Conservation (phyloP, 2,329 filamentous ascomycete genomes). For the Zopfia rhizophila region DNA sequence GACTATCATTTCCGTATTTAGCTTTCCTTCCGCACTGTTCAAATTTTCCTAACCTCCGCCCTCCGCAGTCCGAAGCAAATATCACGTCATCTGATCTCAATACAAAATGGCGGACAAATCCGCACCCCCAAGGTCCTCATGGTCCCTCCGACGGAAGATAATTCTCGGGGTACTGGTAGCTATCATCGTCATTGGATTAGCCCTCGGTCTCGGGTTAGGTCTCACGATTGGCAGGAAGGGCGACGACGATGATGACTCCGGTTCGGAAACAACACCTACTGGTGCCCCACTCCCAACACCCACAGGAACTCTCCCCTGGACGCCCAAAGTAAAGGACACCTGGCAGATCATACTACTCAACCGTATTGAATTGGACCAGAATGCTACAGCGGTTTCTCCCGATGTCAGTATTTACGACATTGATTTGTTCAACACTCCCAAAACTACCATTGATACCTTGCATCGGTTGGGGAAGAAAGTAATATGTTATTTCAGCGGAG, state of each 20-base stretch:
- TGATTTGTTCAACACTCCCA: constrained; percentile 65
- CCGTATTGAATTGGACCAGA: constrained; percentile 49
- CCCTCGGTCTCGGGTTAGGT: constrained; percentile 67
- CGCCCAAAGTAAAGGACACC: constrained; percentile 61
- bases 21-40: constrained; percentile 1
- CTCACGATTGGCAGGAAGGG: constrained; percentile 51
- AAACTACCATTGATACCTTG: constrained; percentile 59
- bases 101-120: constrained; percentile 25
- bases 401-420: constrained; percentile 71
- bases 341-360: constrained; percentile 72
- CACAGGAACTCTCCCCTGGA: constrained; percentile 57
- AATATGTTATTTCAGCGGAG: constrained; percentile 81
- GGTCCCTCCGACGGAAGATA: constrained; percentile 38
- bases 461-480: constrained; percentile 67
- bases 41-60: not conserved
- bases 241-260: constrained; percentile 28
- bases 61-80: constrained; percentile 1
- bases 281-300: constrained; percentile 35
- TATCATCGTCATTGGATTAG: constrained; percentile 57
- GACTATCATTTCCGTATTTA: not conserved
- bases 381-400: constrained; percentile 52
- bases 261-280: constrained; percentile 34
- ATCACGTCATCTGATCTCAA: too few species aligned
- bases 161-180: constrained; percentile 31
- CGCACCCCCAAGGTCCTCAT: constrained; percentile 13